Conservation (phyloP, 345 rosid genomes). For the Populus nigra region DNA sequence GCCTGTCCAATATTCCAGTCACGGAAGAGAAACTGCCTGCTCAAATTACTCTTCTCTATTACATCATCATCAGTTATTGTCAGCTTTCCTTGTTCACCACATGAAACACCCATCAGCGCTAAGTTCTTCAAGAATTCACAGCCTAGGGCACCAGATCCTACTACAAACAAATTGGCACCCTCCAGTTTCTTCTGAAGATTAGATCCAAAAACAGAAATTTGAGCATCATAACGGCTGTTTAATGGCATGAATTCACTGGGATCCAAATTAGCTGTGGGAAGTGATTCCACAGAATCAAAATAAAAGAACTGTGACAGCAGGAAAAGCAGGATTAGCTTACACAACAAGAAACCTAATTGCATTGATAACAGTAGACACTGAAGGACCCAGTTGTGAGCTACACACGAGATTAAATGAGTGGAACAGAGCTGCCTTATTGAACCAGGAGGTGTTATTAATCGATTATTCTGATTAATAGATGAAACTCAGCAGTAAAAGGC, state of each 20-base stretch:
- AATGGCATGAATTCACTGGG: slow-evolving; percentile 63
- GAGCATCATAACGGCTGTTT: slow-evolving; percentile 92
- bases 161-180: slow-evolving; percentile 73
- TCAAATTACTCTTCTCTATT: slow-evolving; percentile 98
- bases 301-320: slow-evolving; percentile 67
- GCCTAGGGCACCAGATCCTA: slow-evolving; percentile 98
- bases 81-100: slow-evolving; percentile 72
- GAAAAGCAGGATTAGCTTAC: background rate
- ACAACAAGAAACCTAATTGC: background rate
- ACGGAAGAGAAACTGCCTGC: slow-evolving; percentile 95
- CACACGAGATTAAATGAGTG: background rate
- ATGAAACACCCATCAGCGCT: slow-evolving; percentile 93
- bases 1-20: slow-evolving; percentile 99
- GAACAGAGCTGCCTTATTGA: background rate
- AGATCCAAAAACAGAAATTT: slow-evolving; percentile 91
- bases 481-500: background rate
- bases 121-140: slow-evolving; percentile 93
- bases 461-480: background rate
- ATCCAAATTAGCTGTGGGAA: slow-evolving; percentile 70
- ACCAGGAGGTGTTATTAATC: background rate
- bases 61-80: slow-evolving; percentile 96
- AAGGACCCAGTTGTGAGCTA: background rate
- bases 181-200: slow-evolving; percentile 86
- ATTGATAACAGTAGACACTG: background rate
- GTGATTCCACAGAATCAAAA: slow-evolving; percentile 92